Conservation (phyloP, 805 yeast species). For the Danielia oregonensis region DNA sequence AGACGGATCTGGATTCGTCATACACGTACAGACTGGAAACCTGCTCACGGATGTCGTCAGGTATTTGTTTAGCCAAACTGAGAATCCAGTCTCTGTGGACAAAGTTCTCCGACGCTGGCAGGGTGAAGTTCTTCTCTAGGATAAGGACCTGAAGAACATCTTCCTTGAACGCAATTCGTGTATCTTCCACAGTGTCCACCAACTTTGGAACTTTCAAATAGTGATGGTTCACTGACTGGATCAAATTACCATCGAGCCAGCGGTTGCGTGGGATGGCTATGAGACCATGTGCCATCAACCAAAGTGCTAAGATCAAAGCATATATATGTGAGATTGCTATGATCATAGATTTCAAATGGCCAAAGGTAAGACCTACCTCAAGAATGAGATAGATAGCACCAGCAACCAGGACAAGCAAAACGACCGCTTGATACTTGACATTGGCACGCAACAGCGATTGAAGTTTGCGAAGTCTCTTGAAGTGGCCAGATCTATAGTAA, state of each 20-base stretch:
- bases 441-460: slow-evolving; percentile 56
- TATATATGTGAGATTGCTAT: slow-evolving; percentile 78
- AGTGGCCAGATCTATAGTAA: slow-evolving; percentile 68
- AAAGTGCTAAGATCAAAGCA: slow-evolving; percentile 66
- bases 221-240: slow-evolving; percentile 26
- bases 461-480: slow-evolving; percentile 42
- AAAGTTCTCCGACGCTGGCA: slow-evolving; percentile 25
- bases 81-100: slow-evolving; percentile 63
- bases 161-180: slow-evolving; percentile 59
- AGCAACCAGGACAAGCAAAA: slow-evolving; percentile 48
- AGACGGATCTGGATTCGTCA: slow-evolving; percentile 17
- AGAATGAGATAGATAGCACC: slow-evolving; percentile 59
- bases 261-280: slow-evolving; percentile 57
- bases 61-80: slow-evolving; percentile 44
- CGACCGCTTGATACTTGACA: slow-evolving; percentile 55
- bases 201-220: slow-evolving; percentile 56
- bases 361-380: slow-evolving; percentile 50
- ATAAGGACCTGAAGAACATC: slow-evolving; percentile 56
- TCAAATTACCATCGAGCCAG: slow-evolving; percentile 35
- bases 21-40: slow-evolving; percentile 29
- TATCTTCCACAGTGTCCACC: slow-evolving; percentile 61
- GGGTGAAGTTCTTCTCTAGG: slow-evolving; percentile 43
- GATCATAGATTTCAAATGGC: slow-evolving; percentile 59
- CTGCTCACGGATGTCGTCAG: slow-evolving; percentile 32
- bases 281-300: slow-evolving; percentile 84